phyloP scores from a whole-genome alignment of 2,329 filamentous ascomycete genomes.

The Magnaporthiopsis rhizophila region DNA sequence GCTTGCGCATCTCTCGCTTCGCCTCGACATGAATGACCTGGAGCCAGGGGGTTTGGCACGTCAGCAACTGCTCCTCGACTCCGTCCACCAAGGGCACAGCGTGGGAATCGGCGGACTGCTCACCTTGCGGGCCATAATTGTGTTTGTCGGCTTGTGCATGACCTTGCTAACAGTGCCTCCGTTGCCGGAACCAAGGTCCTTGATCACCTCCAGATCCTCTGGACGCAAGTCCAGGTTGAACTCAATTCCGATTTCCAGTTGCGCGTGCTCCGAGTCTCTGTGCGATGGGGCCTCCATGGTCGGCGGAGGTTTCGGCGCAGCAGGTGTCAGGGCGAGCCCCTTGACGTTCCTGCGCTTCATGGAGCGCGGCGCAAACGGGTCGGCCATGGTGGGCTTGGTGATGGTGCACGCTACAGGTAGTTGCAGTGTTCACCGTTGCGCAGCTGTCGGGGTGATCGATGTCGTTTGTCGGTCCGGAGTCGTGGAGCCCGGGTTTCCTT shows the following conservation, averaged over 20 bases:
- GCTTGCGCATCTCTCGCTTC: constrained; percentile 92
- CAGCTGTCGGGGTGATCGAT: neutral
- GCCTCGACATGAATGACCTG: constrained; percentile 97
- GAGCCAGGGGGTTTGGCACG: neutral
- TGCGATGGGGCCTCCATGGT: constrained; percentile 51
- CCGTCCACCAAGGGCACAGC: neutral
- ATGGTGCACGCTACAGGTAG: neutral
- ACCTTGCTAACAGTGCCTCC: constrained; percentile 98
- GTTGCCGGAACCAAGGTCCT: constrained; percentile 92
- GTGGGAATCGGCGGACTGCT: neutral
- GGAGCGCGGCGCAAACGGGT: constrained; percentile 60
- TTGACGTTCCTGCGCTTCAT: constrained; percentile 99
- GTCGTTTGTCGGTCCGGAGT: neutral
- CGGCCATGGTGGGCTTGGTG: constrained; percentile 44
- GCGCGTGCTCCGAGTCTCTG: constrained; percentile 55
- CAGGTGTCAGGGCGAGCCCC: constrained; percentile 74
- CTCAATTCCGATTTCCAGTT: constrained; percentile 92
- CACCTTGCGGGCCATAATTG: constrained; percentile 97
- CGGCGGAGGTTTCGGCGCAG: constrained; percentile 62
- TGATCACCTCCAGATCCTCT: constrained; percentile 86
- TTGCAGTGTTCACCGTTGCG: neutral
- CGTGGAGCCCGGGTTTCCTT: neutral
- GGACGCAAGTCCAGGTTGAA: constrained; percentile 89
- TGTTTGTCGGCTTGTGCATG: constrained; percentile 86
- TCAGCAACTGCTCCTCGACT: neutral